Percentiles rank a stretch among this genome's conserved stretches.
Conservation (phyloP, 768 basidiomycete species). For the Coprinellus micaceus region DNA sequence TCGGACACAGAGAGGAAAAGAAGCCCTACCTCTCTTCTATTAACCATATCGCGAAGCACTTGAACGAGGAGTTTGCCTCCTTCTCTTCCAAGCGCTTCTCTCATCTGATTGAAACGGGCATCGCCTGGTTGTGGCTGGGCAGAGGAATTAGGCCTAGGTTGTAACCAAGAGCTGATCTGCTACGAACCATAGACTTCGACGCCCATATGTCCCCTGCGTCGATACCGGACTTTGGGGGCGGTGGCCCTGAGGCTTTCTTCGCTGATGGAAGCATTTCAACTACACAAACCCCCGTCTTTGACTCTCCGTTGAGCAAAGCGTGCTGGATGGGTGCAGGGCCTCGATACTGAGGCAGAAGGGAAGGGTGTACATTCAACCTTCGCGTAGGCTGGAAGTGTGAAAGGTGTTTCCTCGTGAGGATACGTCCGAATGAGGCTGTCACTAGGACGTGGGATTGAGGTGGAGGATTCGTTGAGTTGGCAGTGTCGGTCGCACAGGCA, state of each 20-base stretch:
- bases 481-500: background rate
- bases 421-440: constrained; percentile 90
- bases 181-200: constrained; percentile 49
- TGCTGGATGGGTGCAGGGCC: constrained; percentile 91
- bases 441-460: constrained; percentile 57
- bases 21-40: constrained; percentile 43
- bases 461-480: constrained; percentile 21
- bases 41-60: constrained; percentile 60
- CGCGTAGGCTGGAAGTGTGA: constrained; percentile 52
- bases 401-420: constrained; percentile 64
- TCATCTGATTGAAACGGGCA: constrained; percentile 51
- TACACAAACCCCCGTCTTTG: constrained; percentile 75
- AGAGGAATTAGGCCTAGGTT: background rate
- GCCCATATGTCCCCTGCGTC: constrained; percentile 78
- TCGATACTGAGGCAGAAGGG: constrained; percentile 80
- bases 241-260: constrained; percentile 5
- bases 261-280: constrained; percentile 58
- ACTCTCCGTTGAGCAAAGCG: constrained; percentile 63
- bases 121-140: constrained; percentile 49
- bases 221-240: constrained; percentile 52
- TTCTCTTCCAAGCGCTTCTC: constrained; percentile 52
- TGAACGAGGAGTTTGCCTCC: constrained; percentile 74
- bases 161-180: too few species aligned
- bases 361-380: constrained; percentile 86
- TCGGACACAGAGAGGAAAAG: background rate